Evolutionary conservation across 768 basidiomycete genomes (phyloP), one percentile per base, ranked within the genome.

Genomic region (Hortiboletus flavorubellus): DNA sequence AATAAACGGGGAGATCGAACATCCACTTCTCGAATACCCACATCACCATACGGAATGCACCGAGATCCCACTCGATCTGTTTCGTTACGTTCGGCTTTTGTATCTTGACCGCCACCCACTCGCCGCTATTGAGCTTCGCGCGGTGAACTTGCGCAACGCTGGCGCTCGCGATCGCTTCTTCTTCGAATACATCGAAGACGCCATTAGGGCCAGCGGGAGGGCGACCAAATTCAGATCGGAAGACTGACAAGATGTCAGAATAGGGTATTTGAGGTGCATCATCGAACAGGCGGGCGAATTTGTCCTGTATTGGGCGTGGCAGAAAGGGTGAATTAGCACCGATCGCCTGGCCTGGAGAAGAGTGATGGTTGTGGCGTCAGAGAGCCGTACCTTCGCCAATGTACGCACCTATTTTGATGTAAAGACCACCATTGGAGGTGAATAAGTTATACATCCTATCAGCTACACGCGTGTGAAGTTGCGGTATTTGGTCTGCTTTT

Each of bases 71-170:
- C 58, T 90, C 85, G 75, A 89, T 86, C 73, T 97, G 94, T 61
- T 82, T 90, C 48, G 78, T 79, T 7, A 98, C 91, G 34, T 85
- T 88, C 3, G 92, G 93, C 64, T 95, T 96, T 74, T 97, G 93
- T 21, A 91, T 78, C 74, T 98, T 98, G 57, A 98, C 94, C 0
- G 94, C 95, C 2, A 98, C 93, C 82, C 87, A 87, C 35, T 80
- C 75, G 33, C 70, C 73, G 21, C 54, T 68, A 59, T 74, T 78
- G 40, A 86, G 66, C n/a, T 70, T 75, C 5, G 95, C 95, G 43
- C 80, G 79, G 66, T 97, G 94, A 0, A 97, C 95, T 67, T 97
- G 95, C 0, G 94, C 94, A 54, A 98, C 87, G 61, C 89, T 91
- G 2, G 95, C 95, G 57, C 89, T 91, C 0, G 94, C 94, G 1